A percentile compares a stretch with the other conserved stretches of the same genome.
Conservation (phyloP, 192 early-diverging fungal species). For the Coemansia aciculifera region DNA sequence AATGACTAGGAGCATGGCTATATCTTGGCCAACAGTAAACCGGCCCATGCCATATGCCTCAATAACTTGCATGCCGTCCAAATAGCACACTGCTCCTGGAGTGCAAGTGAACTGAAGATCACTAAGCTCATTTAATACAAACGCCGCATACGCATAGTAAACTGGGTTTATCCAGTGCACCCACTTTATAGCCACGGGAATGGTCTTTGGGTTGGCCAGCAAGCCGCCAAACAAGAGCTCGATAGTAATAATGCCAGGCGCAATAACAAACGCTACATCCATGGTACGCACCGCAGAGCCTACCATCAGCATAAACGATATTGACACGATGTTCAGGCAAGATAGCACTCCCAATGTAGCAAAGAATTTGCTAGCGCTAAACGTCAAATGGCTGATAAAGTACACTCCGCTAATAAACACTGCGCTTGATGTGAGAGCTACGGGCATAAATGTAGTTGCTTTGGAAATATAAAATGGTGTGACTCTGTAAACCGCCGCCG, state of each 20-base stretch:
- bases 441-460: constrained; percentile 54
- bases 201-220: constrained; percentile 44
- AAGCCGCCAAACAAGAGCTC: constrained; percentile 55
- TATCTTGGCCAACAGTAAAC: constrained; percentile 31
- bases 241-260: constrained; percentile 44
- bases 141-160: constrained; percentile 47
- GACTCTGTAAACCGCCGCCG: constrained; percentile 62
- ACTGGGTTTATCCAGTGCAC: constrained; percentile 54
- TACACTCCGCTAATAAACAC: constrained; percentile 46
- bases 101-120: constrained; percentile 39
- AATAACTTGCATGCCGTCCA: constrained; percentile 41
- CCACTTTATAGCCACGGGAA: constrained; percentile 51
- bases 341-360: constrained; percentile 36
- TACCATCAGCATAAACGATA: constrained; percentile 50
- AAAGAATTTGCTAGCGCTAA: constrained; percentile 43
- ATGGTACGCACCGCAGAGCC: constrained; percentile 37
- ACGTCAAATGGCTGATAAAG: constrained; percentile 46
- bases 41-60: constrained; percentile 38
- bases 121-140: constrained; percentile 50
- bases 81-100: constrained; percentile 29
- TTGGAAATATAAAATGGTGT: constrained; percentile 66
- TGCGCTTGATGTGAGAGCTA: constrained; percentile 34
- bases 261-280: constrained; percentile 47
- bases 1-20: constrained; percentile 33
- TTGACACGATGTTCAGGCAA: constrained; percentile 43